phyloP scores from a whole-genome alignment of 805 yeast genomes.

The Candida sithepensis region DNA sequence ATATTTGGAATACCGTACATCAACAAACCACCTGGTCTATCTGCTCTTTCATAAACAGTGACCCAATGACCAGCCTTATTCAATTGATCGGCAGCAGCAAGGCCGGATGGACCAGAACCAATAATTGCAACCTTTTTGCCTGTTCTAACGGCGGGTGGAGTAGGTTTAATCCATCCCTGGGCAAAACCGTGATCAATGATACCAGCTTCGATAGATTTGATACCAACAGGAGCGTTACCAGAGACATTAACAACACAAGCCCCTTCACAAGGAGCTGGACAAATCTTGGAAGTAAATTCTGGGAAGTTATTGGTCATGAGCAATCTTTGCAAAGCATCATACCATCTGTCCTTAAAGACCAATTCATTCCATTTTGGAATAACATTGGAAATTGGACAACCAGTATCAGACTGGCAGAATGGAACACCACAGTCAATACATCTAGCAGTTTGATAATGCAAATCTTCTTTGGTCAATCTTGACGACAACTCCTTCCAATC shows the following conservation, averaged over 20 bases:
- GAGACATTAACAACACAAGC: conserved; percentile 85
- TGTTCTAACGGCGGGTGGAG: conserved; percentile 74
- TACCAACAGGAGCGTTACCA: conserved; percentile 93
- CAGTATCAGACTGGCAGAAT: conserved; percentile 96
- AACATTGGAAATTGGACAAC: conserved; percentile 95
- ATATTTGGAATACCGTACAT: conserved; percentile 99
- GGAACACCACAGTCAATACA: conserved; percentile 99
- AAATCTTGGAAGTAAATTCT: conserved; percentile 95
- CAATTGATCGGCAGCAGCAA: conserved; percentile 95
- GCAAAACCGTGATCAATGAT: conserved; percentile 95
- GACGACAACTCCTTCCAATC: conserved; percentile 92
- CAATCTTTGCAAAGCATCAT: conserved; percentile 84
- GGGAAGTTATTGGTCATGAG: conserved; percentile 98
- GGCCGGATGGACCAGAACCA: conserved; percentile 98
- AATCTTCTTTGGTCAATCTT: conserved; percentile 80
- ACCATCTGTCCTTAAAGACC: conserved; percentile 93
- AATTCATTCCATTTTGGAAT: conserved; percentile 98
- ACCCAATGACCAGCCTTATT: conserved; percentile 94
- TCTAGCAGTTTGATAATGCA: conserved; percentile 89
- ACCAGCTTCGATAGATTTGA: conserved; percentile 92
- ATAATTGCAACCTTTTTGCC: conserved; percentile 82
- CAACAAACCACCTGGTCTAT: conserved; percentile 93
- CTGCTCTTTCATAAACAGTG: conserved; percentile 89
- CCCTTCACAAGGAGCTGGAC: conserved; percentile 99
- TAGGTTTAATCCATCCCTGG: conserved; percentile 93